Percentiles rank a stretch among this genome's conserved stretches.
phyloP scores from a whole-genome alignment of 352 stramenopile species.

The Pythium diclinum region DNA sequence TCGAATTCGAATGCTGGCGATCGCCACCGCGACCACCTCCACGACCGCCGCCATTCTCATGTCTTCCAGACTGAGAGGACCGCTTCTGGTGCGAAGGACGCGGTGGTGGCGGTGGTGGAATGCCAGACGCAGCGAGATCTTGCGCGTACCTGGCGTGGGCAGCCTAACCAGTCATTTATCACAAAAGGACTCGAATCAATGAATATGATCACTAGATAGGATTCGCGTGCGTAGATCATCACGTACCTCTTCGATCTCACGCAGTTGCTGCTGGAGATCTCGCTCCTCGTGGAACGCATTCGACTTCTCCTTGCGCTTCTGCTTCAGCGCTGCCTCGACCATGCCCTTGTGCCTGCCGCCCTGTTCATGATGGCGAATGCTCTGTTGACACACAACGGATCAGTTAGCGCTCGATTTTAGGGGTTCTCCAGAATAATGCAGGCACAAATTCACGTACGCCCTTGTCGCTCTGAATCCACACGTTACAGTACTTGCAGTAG shows the following conservation, averaged over 20 bases:
- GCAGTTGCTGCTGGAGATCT: conserved; percentile 63
- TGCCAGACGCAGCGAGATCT: conserved; percentile 39
- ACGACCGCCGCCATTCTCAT: neutral
- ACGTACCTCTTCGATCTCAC: conserved; percentile 62
- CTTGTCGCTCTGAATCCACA: conserved; percentile 82
- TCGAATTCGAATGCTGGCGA: neutral
- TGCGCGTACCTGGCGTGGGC: conserved; percentile 57
- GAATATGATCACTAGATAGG: no score
- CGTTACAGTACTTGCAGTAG: conserved; percentile 89
- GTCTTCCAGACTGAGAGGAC: neutral
- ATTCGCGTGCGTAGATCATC: neutral
- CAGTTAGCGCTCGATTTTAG: neutral
- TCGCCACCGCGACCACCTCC: conserved; percentile 6
- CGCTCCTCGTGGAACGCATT: conserved; percentile 50
- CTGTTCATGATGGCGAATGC: conserved; percentile 81
- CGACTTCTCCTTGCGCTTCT: conserved; percentile 68
- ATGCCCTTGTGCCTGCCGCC: conserved; percentile 72
- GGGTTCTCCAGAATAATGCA: neutral
- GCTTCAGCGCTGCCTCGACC: conserved; percentile 65
- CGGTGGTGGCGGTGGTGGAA: conserved; percentile 37
- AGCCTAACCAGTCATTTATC: conserved; percentile 17
- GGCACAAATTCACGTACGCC: conserved; percentile 7
- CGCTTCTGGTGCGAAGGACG: conserved; percentile 5
- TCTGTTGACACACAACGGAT: conserved; percentile 30
- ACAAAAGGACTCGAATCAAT: neutral